These are phyloP conservation scores for Perilla frutescens DNA, from an alignment of 257 asterid genomes.

Conservation along the genomic window DNA sequence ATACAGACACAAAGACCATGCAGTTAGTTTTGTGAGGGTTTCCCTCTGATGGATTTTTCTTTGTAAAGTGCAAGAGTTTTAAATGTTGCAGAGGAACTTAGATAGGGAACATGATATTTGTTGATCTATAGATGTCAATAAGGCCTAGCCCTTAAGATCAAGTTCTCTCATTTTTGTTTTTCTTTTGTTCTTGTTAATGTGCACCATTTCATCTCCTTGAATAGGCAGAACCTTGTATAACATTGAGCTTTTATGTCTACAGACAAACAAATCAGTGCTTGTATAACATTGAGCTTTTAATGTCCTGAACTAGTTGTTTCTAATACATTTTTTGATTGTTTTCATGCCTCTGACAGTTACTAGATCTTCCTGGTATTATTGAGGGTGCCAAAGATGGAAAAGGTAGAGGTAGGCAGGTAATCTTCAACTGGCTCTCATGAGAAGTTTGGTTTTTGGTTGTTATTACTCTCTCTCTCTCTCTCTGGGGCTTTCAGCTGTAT, in stretches of 20 bases:
- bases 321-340: conserved; percentile 16
- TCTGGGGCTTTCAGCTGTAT: not conserved
- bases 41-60: not conserved
- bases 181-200: not conserved
- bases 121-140: not conserved
- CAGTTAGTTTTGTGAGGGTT: not conserved
- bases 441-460: not conserved
- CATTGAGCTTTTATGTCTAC: not conserved
- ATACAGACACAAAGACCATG: not conserved
- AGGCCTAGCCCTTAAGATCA: not conserved
- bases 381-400: conserved; percentile 99
- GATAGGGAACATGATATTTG: not conserved
- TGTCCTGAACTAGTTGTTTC: conserved; percentile 14
- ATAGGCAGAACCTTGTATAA: not conserved
- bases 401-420: conserved; percentile 99
- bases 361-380: conserved; percentile 98
- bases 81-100: not conserved
- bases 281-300: not conserved
- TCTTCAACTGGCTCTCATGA: conserved; percentile 9
- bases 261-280: not conserved
- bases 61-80: not conserved
- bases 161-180: not conserved
- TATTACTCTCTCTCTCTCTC: not conserved
- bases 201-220: not conserved
- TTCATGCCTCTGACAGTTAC: conserved; percentile 58